A percentile compares a stretch with the other conserved stretches of the same genome.
Evolutionary conservation across 371 early-diverging fungal genomes (phyloP).

Genomic region (Zopfochytrium polystomum): DNA sequence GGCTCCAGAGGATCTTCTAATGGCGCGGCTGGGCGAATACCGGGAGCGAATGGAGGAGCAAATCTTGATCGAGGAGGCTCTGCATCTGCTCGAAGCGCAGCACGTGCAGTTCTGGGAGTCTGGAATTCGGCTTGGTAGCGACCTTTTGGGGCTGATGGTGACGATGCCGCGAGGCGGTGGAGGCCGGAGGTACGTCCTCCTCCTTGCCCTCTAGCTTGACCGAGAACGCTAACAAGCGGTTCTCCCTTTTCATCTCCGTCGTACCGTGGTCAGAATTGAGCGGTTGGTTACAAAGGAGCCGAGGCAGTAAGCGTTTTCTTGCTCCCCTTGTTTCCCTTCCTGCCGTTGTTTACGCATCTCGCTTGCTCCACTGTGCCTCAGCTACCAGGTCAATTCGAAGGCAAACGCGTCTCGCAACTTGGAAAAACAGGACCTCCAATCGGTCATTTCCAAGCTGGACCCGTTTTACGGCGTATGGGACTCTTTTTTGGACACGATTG

Average conservation of each 20-base stretch:
- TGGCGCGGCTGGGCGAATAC: conserved; percentile 43
- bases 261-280: too few species aligned
- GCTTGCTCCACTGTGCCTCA: conserved; percentile 3
- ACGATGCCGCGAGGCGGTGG: conserved; percentile 44
- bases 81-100: conserved; percentile 36
- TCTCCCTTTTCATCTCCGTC: too few species aligned
- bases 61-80: conserved; percentile 44
- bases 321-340: too few species aligned
- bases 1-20: conserved; percentile 34
- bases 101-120: conserved; percentile 47
- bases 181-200: conserved; percentile 41
- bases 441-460: conserved; percentile 30
- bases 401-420: conserved; percentile 15
- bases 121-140: conserved; percentile 46
- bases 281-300: conserved; percentile 17
- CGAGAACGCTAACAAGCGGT: too few species aligned
- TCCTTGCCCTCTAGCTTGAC: too few species aligned
- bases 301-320: conserved; percentile 16
- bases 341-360: background rate
- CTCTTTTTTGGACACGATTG: too few species aligned
- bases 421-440: conserved; percentile 28
- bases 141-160: conserved; percentile 45
- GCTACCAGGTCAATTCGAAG: conserved; percentile 7
- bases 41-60: conserved; percentile 40
- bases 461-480: conserved; percentile 34